Base-by-base conservation (phyloP, 768 basidiomycete species). In the Termitomyces sp. region DNA sequence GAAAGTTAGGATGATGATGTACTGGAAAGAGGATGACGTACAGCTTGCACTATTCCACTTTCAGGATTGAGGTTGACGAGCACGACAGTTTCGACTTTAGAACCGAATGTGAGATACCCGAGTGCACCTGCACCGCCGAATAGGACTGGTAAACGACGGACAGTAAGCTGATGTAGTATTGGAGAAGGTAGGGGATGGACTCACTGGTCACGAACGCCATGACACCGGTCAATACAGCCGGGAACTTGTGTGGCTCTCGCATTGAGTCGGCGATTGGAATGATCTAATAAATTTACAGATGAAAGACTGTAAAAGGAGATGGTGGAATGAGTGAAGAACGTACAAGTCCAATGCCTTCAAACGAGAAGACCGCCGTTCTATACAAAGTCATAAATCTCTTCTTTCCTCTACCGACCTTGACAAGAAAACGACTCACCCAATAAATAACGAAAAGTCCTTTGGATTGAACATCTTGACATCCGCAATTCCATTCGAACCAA, bases 241-340 rank as follows among this genome's bases (percentile, higher is more conserved):
- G 95, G 83, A 98, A 97, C 75, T 94, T 95, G 68, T 84, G 87
- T 2, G 96, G 97, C 70, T 98, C 94, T 28, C 84, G 83, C 97
- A 99, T 99, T 6, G 96, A 88, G 71, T 99, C 96, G 13, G 93
- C 94, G 68, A 99, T 97, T 20, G 97, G 97, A 63, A 99, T 92
- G 64, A 99, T 79, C 83, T 90, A 70, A 24, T 0, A 24, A 15
- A 55, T 12, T 24, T 20, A 64, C 11, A 16, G 38, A 20, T 59
- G 18, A 60, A 39, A 9, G 11, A n/a, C 32, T 39, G 4, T 55
- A 48, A 51, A 46, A 22, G 54, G 45, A 12, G 50, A 51, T n/a
- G n/a, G n/a, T n/a, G n/a, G n/a, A n/a, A n/a, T n/a, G 20, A 32
- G 32, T 16, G 33, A 35, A 57, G 53, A 38, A 73, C 86, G 66